phyloP scores from a whole-genome alignment of 1,284 basidiomycete genomes.

The Sanghuangporus sanghuang region DNA sequence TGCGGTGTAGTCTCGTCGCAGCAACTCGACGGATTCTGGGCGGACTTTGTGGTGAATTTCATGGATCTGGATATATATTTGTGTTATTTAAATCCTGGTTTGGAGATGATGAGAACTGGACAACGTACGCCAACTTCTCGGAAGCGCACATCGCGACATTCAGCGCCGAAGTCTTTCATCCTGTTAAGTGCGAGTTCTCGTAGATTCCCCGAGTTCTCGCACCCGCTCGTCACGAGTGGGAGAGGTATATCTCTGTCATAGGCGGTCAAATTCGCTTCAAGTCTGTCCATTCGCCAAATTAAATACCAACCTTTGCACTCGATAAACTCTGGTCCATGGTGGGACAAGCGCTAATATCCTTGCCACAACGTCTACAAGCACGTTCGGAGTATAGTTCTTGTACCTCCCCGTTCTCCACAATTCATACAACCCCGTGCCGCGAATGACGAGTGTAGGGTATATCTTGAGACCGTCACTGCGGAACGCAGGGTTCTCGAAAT shows the following conservation, averaged over 20 bases:
- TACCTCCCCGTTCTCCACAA: constrained; percentile 95
- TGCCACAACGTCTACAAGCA: constrained; percentile 95
- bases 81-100: neutral
- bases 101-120: constrained; percentile 2
- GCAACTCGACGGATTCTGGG: constrained; percentile 94
- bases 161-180: constrained; percentile 98
- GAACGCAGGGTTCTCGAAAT: constrained; percentile 98
- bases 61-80: constrained; percentile 61
- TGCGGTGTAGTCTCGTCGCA: constrained; percentile 93
- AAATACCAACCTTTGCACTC: constrained; percentile 77
- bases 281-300: constrained; percentile 10
- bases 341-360: constrained; percentile 95
- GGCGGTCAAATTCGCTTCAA: constrained; percentile 14
- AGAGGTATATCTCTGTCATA: constrained; percentile 86
- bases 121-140: constrained; percentile 91
- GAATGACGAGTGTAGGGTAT: constrained; percentile 97
- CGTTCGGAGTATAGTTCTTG: constrained; percentile 99
- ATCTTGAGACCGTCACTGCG: constrained; percentile 97
- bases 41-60: constrained; percentile 98
- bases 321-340: constrained; percentile 98
- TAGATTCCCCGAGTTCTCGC: constrained; percentile 96
- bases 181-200: constrained; percentile 94
- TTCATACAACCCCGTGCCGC: constrained; percentile 96
- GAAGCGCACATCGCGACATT: constrained; percentile 96
- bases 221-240: constrained; percentile 92